These are phyloP conservation scores for Cladobotryum protrusum DNA, from an alignment of 2,329 filamentous ascomycete species.

Conservation along the genomic window DNA sequence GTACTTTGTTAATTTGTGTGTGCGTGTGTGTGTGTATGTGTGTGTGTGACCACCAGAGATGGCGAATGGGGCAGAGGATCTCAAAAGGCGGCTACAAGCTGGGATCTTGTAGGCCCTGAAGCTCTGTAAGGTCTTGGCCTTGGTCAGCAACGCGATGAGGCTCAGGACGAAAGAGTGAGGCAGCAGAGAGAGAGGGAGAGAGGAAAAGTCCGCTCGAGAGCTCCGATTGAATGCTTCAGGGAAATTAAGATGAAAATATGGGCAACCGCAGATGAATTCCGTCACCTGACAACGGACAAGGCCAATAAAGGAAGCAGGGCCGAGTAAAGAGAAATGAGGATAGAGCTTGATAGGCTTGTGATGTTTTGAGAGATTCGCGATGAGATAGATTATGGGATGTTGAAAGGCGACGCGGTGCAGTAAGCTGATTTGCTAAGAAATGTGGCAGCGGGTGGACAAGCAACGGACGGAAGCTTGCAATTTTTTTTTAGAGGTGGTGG, in stretches of 20 bases:
- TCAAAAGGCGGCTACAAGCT: conserved; percentile 4
- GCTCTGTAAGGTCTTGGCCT: neutral
- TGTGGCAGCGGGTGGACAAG: conserved; percentile 20
- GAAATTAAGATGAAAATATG: conserved; percentile 18
- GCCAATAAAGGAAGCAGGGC: conserved; percentile 38
- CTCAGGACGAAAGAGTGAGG: too few species aligned
- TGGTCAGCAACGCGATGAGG: conserved; percentile 13
- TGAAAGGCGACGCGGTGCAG: conserved; percentile 29
- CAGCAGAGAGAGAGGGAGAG: neutral
- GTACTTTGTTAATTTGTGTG: neutral
- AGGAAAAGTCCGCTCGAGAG: conserved; percentile 5
- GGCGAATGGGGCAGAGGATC: neutral
- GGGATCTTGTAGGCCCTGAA: neutral
- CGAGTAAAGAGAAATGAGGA: conserved; percentile 21
- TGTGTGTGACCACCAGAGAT: conserved; percentile 6
- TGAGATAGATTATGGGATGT: conserved; percentile 27
- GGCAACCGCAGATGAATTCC: conserved; percentile 27
- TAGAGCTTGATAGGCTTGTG: conserved; percentile 47
- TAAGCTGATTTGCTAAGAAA: conserved; percentile 46
- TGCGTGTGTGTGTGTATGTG: too few species aligned
- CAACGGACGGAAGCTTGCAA: too few species aligned
- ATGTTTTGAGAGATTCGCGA: conserved; percentile 29
- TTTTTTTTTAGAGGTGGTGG: conserved; percentile 19
- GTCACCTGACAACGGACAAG: conserved; percentile 46
- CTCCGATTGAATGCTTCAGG: conserved; percentile 20